A percentile compares a stretch with the other conserved stretches of the same genome.
These are phyloP conservation scores for Solanum gracilifrons DNA, from an alignment of 257 asterid species.

Conservation along the genomic window DNA sequence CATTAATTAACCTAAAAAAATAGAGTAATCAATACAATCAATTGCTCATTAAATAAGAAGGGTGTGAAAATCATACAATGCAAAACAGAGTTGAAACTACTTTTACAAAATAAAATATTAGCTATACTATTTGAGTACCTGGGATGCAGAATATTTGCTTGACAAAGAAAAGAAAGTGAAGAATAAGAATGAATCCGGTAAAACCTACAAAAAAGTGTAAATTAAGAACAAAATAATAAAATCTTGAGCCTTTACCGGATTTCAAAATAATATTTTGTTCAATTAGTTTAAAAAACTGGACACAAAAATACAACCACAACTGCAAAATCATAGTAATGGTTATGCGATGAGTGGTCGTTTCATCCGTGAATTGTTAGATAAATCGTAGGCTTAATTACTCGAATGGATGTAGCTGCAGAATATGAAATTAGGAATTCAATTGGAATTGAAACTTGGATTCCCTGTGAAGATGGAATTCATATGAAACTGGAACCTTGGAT, in stretches of 20 bases:
- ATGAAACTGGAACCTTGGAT: too few relatives aligned
- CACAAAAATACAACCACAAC: too few relatives aligned
- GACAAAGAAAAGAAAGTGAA: background rate
- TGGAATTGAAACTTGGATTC: too few relatives aligned
- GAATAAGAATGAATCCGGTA: background rate
- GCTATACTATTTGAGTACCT: background rate
- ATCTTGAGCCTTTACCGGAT: too few relatives aligned
- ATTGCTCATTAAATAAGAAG: background rate
- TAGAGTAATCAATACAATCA: background rate
- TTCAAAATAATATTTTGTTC: too few relatives aligned
- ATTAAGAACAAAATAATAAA: background rate
- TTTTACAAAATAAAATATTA: too few relatives aligned
- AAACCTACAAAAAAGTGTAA: background rate
- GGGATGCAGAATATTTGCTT: background rate
- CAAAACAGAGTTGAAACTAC: background rate
- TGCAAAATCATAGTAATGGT: background rate
- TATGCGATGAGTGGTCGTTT: background rate
- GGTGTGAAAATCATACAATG: background rate
- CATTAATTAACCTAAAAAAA: background rate
- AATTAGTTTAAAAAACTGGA: too few relatives aligned
- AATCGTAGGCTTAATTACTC: too few relatives aligned
- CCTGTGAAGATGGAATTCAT: too few relatives aligned
- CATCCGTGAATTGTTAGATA: background rate
- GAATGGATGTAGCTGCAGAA: too few relatives aligned
- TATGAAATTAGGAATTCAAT: too few relatives aligned